Evolutionary conservation across 345 rosid genomes (phyloP).

Genomic region (Eucalyptus curtisii): DNA sequence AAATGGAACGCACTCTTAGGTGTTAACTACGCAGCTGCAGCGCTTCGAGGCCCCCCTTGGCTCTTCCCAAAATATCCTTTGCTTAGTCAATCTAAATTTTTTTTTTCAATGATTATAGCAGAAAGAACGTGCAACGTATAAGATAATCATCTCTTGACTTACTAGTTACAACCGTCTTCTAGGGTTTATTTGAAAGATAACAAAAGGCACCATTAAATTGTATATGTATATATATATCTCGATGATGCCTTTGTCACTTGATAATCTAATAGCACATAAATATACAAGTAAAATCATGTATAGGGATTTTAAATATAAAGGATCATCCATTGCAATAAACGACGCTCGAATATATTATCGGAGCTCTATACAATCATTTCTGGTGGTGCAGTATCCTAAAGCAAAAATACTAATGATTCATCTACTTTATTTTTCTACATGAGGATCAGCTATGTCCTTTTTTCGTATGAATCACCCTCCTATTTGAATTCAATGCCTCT

Average conservation of each 20-base stretch:
- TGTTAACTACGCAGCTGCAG: neutral
- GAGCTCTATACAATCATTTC: neutral
- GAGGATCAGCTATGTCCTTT: neutral
- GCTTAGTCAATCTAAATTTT: neutral
- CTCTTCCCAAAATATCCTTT: neutral
- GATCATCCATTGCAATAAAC: neutral
- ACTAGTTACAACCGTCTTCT: neutral
- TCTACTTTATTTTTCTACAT: neutral
- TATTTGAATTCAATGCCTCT: neutral
- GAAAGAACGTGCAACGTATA: neutral
- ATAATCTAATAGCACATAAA: neutral
- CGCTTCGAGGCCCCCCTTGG: neutral
- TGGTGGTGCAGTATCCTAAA: neutral
- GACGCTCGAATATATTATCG: neutral
- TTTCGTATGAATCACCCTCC: neutral
- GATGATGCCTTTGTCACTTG: neutral
- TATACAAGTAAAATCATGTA: neutral
- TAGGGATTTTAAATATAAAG: neutral
- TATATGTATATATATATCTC: no score
- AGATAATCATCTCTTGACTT: neutral
- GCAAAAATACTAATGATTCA: neutral
- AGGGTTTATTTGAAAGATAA: neutral
- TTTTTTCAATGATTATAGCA: neutral
- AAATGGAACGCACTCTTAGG: neutral
- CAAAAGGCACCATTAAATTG: neutral